phyloP scores from a whole-genome alignment of 495 filamentous ascomycete species.

The Aspergillus sparsus region DNA sequence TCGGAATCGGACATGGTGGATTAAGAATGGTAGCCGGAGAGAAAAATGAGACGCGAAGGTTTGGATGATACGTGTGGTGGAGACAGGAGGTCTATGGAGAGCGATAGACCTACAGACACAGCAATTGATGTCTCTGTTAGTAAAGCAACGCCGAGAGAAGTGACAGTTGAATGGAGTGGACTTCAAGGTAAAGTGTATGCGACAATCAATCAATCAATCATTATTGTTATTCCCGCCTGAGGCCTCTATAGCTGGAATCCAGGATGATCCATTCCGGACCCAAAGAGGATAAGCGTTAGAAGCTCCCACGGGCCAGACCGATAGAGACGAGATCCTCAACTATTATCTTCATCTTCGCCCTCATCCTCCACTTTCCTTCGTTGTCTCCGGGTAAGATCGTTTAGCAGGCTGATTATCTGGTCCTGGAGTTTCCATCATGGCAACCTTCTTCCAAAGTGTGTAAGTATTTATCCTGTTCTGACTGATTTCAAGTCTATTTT shows the following conservation, averaged over 20 bases:
- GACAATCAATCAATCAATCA: neutral
- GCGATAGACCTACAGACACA: neutral
- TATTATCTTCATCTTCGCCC: conserved; percentile 15
- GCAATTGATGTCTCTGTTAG: neutral
- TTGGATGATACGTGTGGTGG: neutral
- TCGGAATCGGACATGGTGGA: conserved; percentile 45
- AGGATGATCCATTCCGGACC: conserved; percentile 26
- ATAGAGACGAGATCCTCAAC: conserved; percentile 19
- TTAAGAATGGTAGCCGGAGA: neutral
- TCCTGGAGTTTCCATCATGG: conserved; percentile 53
- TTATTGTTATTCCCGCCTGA: conserved; percentile 10
- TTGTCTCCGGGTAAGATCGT: conserved; percentile 19
- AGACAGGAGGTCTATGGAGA: neutral
- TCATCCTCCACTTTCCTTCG: conserved; percentile 20
- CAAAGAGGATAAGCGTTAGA: conserved; percentile 26
- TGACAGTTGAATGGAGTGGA: neutral
- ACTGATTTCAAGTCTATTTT: conserved; percentile 17
- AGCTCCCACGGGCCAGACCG: conserved; percentile 33
- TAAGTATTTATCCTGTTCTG: conserved; percentile 48
- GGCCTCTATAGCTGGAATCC: conserved; percentile 8
- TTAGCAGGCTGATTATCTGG: neutral
- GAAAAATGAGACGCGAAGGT: neutral
- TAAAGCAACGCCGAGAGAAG: neutral
- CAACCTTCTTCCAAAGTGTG: conserved; percentile 79
- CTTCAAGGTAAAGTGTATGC: neutral